Conservation (phyloP, 2,329 filamentous ascomycete species). For the Podosphaera fusca region DNA sequence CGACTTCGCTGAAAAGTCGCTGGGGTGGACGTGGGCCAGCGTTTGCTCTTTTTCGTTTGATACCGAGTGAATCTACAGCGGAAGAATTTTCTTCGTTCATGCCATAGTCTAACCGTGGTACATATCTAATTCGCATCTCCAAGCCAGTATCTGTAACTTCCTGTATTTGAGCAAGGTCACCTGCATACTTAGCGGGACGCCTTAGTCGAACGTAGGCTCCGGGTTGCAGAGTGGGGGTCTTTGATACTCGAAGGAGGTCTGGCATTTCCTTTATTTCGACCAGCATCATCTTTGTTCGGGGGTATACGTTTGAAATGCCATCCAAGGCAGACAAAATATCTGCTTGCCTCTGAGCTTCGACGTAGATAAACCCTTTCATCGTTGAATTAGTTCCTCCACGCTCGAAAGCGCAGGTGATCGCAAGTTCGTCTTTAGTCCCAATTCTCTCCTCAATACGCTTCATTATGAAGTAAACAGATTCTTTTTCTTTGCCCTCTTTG, state of each 20-base stretch:
- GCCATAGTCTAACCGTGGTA: conserved; percentile 82
- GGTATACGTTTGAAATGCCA: conserved; percentile 72
- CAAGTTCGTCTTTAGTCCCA: conserved; percentile 55
- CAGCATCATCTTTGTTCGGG: conserved; percentile 62
- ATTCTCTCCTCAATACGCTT: conserved; percentile 67
- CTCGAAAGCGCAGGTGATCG: conserved; percentile 81
- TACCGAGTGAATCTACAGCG: conserved; percentile 16
- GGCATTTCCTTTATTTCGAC: conserved; percentile 96
- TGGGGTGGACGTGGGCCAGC: conserved; percentile 56
- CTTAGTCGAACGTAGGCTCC: conserved; percentile 84
- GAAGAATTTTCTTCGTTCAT: conserved; percentile 50
- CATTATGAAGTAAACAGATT: conserved; percentile 70
- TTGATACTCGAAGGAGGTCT: conserved; percentile 73
- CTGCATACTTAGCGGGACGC: conserved; percentile 56
- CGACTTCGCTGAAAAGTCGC: conserved; percentile 74
- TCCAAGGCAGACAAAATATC: conserved; percentile 70
- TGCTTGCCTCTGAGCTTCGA: conserved; percentile 70
- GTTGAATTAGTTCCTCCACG: conserved; percentile 51
- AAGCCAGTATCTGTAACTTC: conserved; percentile 85
- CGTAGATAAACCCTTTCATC: conserved; percentile 89
- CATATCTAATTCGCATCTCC: conserved; percentile 65
- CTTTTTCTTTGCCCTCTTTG: conserved; percentile 85
- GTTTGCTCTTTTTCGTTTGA: conserved; percentile 57
- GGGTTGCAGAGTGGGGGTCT: conserved; percentile 62
- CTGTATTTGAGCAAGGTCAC: conserved; percentile 76